Conservation (phyloP, 2,329 filamentous ascomycete genomes). For the Cladophialophora chaetospira region DNA sequence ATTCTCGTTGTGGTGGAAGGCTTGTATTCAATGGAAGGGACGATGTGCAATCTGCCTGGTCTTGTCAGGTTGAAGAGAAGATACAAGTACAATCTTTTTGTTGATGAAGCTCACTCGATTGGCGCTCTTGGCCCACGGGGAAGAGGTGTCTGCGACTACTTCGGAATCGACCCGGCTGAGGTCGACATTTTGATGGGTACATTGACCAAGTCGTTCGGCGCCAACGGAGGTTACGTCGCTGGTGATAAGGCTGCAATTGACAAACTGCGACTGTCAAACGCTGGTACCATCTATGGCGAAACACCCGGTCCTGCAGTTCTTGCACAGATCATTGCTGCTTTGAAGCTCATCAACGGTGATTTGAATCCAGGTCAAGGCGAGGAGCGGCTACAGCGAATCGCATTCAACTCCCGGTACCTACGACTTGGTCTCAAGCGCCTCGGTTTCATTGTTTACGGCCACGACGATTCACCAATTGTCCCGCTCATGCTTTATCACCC, state of each 20-base stretch:
- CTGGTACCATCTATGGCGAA: slow-evolving; percentile 84
- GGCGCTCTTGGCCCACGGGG: slow-evolving; percentile 87
- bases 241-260: slow-evolving; percentile 89
- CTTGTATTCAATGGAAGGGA: slow-evolving; percentile 98
- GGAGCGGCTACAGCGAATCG: slow-evolving; percentile 90
- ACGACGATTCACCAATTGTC: slow-evolving; percentile 97
- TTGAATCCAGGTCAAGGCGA: slow-evolving; percentile 87
- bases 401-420: slow-evolving; percentile 98
- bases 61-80: slow-evolving; percentile 83
- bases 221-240: slow-evolving; percentile 94
- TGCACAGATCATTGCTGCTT: slow-evolving; percentile 83
- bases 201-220: slow-evolving; percentile 95
- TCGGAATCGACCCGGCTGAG: slow-evolving; percentile 81
- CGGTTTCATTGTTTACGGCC: slow-evolving; percentile 93
- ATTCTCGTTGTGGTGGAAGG: slow-evolving; percentile 95
- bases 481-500: slow-evolving; percentile 94
- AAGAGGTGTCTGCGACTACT: slow-evolving; percentile 96
- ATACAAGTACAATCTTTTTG: slow-evolving; percentile 95
- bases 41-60: slow-evolving; percentile 95
- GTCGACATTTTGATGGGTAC: slow-evolving; percentile 98
- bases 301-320: slow-evolving; percentile 84
- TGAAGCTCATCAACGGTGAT: slow-evolving; percentile 87
- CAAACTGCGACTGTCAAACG: slow-evolving; percentile 83
- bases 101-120: slow-evolving; percentile 95
- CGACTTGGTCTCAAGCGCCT: slow-evolving; percentile 94